Evolutionary conservation across 2,329 filamentous ascomycete genomes (phyloP), one percentile per base, ranked within the genome.

Genomic region (Colletotrichum tropicicola): DNA sequence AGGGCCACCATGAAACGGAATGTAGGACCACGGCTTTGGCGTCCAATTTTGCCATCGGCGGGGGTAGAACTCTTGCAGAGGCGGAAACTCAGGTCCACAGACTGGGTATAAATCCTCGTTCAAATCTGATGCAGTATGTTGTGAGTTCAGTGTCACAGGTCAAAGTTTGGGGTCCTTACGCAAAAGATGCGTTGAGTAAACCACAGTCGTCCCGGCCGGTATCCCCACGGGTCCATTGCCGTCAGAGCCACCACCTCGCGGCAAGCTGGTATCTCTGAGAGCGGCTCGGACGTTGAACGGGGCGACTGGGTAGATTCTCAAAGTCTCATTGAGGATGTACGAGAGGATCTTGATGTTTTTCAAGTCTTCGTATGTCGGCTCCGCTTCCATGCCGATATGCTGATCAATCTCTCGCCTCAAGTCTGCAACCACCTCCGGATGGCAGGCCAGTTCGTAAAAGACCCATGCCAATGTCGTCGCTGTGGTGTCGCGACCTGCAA

Each of bases 271-370:
- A 78, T 94, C 90, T 62, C 82, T 83, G 12, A 93, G 83, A 10
- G 92, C 87, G 32, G 89, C 80, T 66, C 93, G 89, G 55, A 93
- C 85, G 77, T 95, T 96, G 81, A 91, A 91, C 1, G 93, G 92
- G 1, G 95, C 91, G 13, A 88, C 84, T 0, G 92, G 92, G 76
- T 94, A 93, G 6, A 95, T 78, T 8, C 92, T 89, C 65, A 94
- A 84, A 0, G 88, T 91, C 78, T 97, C 93, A 78, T 92, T 91
- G 70, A 96, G 84, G 43, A 91, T 79, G 70, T 90, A 82, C 74
- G 88, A 82, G 59, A 96, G 85, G 75, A 95, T 97, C 70, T 91
- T 90, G 93, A 97, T 97, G 25, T 71, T 69, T 15, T 67, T 69
- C 6, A 73, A 71, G 6, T 69, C 41, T 3, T 57, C 23, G 53